Percentiles rank a stretch among this genome's conserved stretches.
These are phyloP conservation scores for Yamadazyma dendronema DNA, from an alignment of 1,139 yeast species.

Conservation along the genomic window DNA sequence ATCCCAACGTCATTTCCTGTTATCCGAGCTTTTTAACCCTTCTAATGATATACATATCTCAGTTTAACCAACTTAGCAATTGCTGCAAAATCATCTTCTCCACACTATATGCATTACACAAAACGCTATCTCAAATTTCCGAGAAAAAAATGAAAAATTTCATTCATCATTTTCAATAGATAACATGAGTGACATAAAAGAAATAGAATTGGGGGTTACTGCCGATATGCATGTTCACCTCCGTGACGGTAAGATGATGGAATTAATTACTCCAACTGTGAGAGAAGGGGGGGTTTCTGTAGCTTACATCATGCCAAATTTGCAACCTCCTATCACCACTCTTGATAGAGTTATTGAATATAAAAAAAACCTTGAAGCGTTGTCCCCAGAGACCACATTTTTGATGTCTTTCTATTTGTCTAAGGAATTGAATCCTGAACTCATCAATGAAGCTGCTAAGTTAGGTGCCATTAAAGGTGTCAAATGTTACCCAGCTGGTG, in stretches of 20 bases:
- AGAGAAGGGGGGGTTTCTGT: constrained; percentile 87
- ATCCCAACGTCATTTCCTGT: no score
- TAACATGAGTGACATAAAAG: constrained; percentile 20
- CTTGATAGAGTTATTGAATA: constrained; percentile 71
- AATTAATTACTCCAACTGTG: constrained; percentile 85
- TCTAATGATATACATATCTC: no score
- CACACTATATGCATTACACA: background rate
- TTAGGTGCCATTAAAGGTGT: constrained; percentile 74
- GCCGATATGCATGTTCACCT: constrained; percentile 97
- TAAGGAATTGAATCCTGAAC: constrained; percentile 77
- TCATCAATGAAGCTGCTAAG: constrained; percentile 76
- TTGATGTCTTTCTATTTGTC: constrained; percentile 87
- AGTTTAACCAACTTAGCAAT: background rate
- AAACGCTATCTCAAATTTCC: background rate
- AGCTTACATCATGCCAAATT: constrained; percentile 94
- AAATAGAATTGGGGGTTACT: constrained; percentile 70
- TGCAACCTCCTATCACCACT: constrained; percentile 90
- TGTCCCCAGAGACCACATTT: constrained; percentile 83
- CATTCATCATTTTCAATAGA: background rate
- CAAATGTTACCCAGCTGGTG: constrained; percentile 98
- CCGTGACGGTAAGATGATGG: constrained; percentile 92
- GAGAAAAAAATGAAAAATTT: constrained; percentile 3
- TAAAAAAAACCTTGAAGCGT: constrained; percentile 57
- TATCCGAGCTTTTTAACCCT: no score
- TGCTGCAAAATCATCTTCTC: background rate